Base-by-base conservation (phyloP, 1,139 yeast species). In the Taphrina populina region DNA sequence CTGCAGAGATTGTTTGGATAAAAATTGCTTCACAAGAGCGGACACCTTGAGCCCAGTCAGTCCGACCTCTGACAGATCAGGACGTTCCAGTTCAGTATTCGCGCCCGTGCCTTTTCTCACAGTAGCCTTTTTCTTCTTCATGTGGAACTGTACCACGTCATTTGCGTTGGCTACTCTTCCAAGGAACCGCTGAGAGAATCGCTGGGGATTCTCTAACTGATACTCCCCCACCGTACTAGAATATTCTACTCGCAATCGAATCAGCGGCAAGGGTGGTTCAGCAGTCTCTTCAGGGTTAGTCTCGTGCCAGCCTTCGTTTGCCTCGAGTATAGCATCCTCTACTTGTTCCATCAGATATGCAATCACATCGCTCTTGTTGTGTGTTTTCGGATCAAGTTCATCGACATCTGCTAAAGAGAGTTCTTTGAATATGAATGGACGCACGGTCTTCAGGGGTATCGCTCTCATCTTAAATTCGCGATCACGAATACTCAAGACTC, bases 81-180 rank as follows among this genome's bases (percentile, higher is more conserved):
- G 45, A 20, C 26, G 58, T 52, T 26, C 13, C 20, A 17, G 2
- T 13, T 11, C 7, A 27, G 46, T 15, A 30, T 30, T 3, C 4
- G 36, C 19, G 7, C 41, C 45, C 5, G 4, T 26, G 21, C 44
- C 27, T 21, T 32, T 44, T 19, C 32, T 53, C 8, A 40, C 19
- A 8, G 55, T 52, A 7, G 60, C 56, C 5, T 41, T 51, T 37
- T 27, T 23, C 60, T 62, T 68, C 64, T 73, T 77, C 65, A 82
- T 79, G 64, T 80, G 80, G 65, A 85, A 84, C 51, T 81, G 83
- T 1, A 92, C 80, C 7, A 90, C 87, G 64, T 90, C 95, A 64
- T 86, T 84, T 8, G 84, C 81, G 67, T 92, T 92, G 10, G 98
- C 98, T 2, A 92, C 95, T 61, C 76, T 76, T 0, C 96, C 96